Base-by-base conservation (phyloP, 108 stramenopile species). In the Pseudonitzschia delicatissima region DNA sequence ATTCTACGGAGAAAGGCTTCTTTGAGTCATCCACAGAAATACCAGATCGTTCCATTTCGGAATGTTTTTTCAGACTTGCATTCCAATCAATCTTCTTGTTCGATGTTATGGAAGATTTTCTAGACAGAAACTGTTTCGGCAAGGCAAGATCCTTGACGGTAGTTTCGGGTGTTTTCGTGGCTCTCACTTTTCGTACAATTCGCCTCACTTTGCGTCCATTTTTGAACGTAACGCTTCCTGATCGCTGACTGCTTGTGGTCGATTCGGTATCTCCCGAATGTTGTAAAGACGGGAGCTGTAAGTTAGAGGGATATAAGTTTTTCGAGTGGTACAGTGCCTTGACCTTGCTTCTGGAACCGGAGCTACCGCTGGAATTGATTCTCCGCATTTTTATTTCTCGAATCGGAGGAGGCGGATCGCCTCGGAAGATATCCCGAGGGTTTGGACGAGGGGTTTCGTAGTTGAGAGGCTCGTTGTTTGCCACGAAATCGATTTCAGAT, bases 201-300 rank as follows among this genome's bases (percentile, higher is more conserved):
- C 53, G 53, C 31, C 27, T 55, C 9, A 55, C 53, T 11, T 55
- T 55, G 6, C 31, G 53, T 12, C 53, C 53, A 27, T 55, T 33
- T 29, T 17, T 55, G 15, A 55, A 17, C 15, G 31, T 33, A 18
- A 33, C 29, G 15, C 8, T 55, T 17, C 23, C 17, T 8, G 53
- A 33, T 33, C 9, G 40, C 40, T 42, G 40, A 42, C 40, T 42
- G 15, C 15, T 40, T 20, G 39, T 7, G 40, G 20, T 27, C 12
- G 39, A 27, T 44, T 27, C 26, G 6, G 8, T 27, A 62, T 42
- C 26, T 9, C 36, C 27, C 36, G 21, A 9, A 27, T 40, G n/a
- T 37, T 44, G 37, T 23, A 7, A 36, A 11, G 27, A 32, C 31
- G 45, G 12, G 23, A n/a, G n/a, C n/a, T n/a, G n/a, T n/a, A n/a